Evolutionary conservation across 306 rosid genomes (phyloP), one percentile per base, ranked within the genome.

Genomic region (Rubus idaeus): DNA sequence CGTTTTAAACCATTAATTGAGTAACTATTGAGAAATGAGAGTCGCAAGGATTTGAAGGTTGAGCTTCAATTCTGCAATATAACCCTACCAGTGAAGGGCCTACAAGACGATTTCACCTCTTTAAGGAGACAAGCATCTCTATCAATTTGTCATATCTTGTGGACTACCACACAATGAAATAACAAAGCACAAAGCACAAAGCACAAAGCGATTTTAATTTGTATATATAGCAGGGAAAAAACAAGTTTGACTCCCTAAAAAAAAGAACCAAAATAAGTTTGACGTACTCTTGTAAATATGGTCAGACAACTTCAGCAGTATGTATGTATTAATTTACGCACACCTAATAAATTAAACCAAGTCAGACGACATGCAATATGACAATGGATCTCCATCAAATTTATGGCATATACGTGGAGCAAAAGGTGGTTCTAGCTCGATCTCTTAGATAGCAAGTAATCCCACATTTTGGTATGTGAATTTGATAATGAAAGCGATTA

Each of bases 121-220:
- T 57, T 74, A 74, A 60, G 77, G 78, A 45, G 78, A 74, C 70
- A 61, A 5, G 18, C 60, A 18, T 61, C 60, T 74, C 60, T 74
- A 70, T 41, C 78, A 60, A 60, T 61, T 26, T 60, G 30, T 74
- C 68, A 57, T 4, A 8, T 73, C 17, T 13, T 16, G 69, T 64
- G 47, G 46, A 40, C 23, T 39, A 39, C 69, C 47, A 13, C 47
- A 37, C 47, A 14, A 39, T 17, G 13, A 8, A 8, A 64, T 39
- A 14, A 8, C 0, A 61, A 5, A 14, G 41, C 41, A 41, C 69
- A 60, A 21, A 14, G 41, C 41, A 41, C 69, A 60, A 21, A 73
- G 45, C 56, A 57, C 68, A 14, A 42, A 73, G 56, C 10, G 78
- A 45, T 57, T 21, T n/a, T 8, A 30, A 30, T 30, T 30, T 30